phyloP scores from a whole-genome alignment of 345 rosid species.

The Eucalyptus regnans region DNA sequence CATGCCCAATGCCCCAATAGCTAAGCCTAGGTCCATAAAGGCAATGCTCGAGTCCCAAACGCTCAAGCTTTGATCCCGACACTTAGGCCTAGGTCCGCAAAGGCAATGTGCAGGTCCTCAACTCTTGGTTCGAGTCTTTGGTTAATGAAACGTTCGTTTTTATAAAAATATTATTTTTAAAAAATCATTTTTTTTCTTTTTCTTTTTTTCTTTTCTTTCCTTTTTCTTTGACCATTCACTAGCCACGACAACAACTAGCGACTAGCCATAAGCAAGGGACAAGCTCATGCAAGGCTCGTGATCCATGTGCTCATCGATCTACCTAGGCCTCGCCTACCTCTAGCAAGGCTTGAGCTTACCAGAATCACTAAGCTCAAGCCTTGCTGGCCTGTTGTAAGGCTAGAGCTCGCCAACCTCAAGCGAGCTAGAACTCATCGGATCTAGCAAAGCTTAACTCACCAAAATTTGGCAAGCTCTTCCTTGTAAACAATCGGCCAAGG shows the following conservation, averaged over 20 bases:
- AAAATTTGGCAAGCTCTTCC: no score
- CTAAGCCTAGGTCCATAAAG: not conserved
- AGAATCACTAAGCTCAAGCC: accelerated
- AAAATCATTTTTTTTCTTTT: accelerated
- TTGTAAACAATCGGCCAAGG: not conserved
- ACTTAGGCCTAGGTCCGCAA: not conserved
- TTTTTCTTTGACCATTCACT: not conserved
- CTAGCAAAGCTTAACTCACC: not conserved
- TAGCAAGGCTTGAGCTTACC: accelerated
- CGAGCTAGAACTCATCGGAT: accelerated
- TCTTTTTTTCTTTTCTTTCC: no score
- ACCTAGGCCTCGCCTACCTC: not conserved
- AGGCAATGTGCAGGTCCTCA: accelerated
- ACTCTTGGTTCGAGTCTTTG: not conserved
- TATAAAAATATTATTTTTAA: no score
- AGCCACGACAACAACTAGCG: accelerated
- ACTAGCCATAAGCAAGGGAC: not conserved
- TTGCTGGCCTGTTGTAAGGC: accelerated
- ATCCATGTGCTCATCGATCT: accelerated
- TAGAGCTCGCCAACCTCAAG: accelerated
- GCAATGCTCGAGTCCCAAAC: accelerated
- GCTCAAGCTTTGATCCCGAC: not conserved
- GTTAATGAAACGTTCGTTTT: accelerated
- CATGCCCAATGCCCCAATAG: not conserved
- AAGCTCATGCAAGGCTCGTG: not conserved